A percentile compares a stretch with the other conserved stretches of the same genome.
Evolutionary conservation across 2,329 filamentous ascomycete species (phyloP).

Genomic region (Aureobasidium sp.): DNA sequence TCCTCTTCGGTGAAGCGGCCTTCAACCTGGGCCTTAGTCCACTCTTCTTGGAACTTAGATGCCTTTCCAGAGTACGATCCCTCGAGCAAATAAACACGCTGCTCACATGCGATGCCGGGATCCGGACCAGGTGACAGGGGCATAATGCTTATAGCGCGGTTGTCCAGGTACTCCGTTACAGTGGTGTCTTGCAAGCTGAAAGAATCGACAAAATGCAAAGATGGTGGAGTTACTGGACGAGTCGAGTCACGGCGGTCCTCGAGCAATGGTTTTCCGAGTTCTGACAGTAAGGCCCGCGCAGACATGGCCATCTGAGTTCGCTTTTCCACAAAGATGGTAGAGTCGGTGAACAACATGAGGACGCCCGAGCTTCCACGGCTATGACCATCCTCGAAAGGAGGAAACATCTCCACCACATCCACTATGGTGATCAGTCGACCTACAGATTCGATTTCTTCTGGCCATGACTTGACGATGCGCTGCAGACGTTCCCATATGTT

Average conservation of each 20-base stretch:
- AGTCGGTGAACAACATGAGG: constrained; percentile 78
- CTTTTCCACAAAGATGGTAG: constrained; percentile 70
- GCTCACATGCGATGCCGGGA: constrained; percentile 7
- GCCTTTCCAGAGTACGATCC: constrained; percentile 74
- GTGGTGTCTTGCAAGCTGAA: constrained; percentile 14
- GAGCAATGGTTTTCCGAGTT: constrained; percentile 70
- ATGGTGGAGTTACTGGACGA: constrained; percentile 49
- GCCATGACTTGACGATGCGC: constrained; percentile 73
- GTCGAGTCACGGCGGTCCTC: constrained; percentile 37
- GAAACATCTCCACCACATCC: constrained; percentile 69
- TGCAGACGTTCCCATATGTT: constrained; percentile 68
- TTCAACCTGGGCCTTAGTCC: constrained; percentile 80
- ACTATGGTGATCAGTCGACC: constrained; percentile 75
- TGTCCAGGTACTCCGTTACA: constrained; percentile 16
- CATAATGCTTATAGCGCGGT: constrained; percentile 15
- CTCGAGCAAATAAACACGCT: constrained; percentile 55
- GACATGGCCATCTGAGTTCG: constrained; percentile 54
- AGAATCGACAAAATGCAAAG: constrained; percentile 57
- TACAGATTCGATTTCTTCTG: constrained; percentile 48
- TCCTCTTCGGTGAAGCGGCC: constrained; percentile 77
- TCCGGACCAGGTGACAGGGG: not conserved
- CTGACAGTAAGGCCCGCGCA: constrained; percentile 71
- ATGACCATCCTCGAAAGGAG: constrained; percentile 55
- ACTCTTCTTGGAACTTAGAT: constrained; percentile 70
- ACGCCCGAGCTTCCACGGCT: constrained; percentile 53